phyloP scores from a whole-genome alignment of 768 basidiomycete species.

The Boletus rufocinnamomeus region DNA sequence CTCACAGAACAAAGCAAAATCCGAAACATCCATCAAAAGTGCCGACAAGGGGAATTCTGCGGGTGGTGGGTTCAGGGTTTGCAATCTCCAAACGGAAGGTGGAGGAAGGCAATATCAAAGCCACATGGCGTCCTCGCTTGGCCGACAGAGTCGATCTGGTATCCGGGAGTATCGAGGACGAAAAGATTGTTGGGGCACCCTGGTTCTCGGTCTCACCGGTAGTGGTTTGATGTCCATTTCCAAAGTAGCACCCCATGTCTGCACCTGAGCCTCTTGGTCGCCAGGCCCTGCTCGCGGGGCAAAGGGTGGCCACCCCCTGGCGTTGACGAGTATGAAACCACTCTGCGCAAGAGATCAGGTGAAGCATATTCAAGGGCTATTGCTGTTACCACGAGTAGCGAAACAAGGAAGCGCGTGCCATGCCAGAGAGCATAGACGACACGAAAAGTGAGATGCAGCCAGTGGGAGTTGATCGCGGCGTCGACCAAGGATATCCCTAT shows the following conservation, averaged over 20 bases:
- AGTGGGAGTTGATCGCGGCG: constrained; percentile 28
- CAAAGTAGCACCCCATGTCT: neutral
- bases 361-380: neutral
- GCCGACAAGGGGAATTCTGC: neutral
- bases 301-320: constrained; percentile 22
- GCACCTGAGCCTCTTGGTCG: constrained; percentile 1
- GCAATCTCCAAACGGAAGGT: neutral
- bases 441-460: constrained; percentile 28
- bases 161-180: constrained; percentile 45
- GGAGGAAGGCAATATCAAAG: constrained; percentile 9
- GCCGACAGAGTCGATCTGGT: constrained; percentile 46
- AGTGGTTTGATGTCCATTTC: constrained; percentile 12
- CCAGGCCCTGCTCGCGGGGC: neutral
- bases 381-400: constrained; percentile 44
- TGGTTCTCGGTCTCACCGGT: constrained; percentile 1
- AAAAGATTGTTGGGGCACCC: constrained; percentile 10
- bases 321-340: constrained; percentile 36
- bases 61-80: constrained; percentile 12
- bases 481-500: constrained; percentile 15
- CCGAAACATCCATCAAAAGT: neutral
- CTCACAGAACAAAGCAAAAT: neutral
- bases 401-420: constrained; percentile 35
- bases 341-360: constrained; percentile 34
- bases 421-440: constrained; percentile 34
- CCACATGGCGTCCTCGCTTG: constrained; percentile 20